These are phyloP conservation scores for Blepharisma stoltei DNA, from an alignment of 73 alveolate genomes.

Conservation along the genomic window DNA sequence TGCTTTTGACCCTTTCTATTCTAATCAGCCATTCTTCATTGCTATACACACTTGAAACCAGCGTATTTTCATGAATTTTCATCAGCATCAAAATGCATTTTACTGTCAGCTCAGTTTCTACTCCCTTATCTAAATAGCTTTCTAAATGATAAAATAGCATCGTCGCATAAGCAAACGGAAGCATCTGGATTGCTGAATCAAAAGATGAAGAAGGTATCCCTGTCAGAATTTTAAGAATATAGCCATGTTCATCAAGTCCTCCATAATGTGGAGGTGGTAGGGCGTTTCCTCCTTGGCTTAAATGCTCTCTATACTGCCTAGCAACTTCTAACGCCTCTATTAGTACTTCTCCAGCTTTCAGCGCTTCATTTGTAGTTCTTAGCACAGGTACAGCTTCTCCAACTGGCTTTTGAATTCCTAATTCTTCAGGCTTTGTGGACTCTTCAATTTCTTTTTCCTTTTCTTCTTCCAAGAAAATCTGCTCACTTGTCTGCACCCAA, in stretches of 20 bases:
- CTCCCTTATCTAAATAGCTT: slow-evolving; percentile 56
- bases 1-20: slow-evolving; percentile 31
- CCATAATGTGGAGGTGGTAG: slow-evolving; percentile 31
- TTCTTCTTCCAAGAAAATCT: slow-evolving; percentile 71
- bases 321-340: slow-evolving; percentile 82
- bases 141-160: slow-evolving; percentile 66
- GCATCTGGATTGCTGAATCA: slow-evolving; percentile 66
- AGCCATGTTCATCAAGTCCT: slow-evolving; percentile 71
- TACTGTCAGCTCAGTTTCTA: slow-evolving; percentile 60
- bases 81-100: slow-evolving; percentile 59
- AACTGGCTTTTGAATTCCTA: slow-evolving; percentile 52
- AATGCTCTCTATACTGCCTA: slow-evolving; percentile 68
- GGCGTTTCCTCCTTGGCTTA: slow-evolving; percentile 30
- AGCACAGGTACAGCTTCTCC: slow-evolving; percentile 54
- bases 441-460: slow-evolving; percentile 77
- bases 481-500: slow-evolving; percentile 80
- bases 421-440: slow-evolving; percentile 74
- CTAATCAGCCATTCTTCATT: slow-evolving; percentile 11
- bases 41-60: slow-evolving; percentile 1
- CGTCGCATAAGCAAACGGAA: slow-evolving; percentile 52
- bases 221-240: slow-evolving; percentile 45
- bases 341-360: slow-evolving; percentile 80
- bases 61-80: slow-evolving; percentile 32
- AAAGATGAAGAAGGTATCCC: slow-evolving; percentile 44
- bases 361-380: slow-evolving; percentile 70